Conservation (phyloP, 2,329 filamentous ascomycete genomes). For the Pestalotiopsis sp. region DNA sequence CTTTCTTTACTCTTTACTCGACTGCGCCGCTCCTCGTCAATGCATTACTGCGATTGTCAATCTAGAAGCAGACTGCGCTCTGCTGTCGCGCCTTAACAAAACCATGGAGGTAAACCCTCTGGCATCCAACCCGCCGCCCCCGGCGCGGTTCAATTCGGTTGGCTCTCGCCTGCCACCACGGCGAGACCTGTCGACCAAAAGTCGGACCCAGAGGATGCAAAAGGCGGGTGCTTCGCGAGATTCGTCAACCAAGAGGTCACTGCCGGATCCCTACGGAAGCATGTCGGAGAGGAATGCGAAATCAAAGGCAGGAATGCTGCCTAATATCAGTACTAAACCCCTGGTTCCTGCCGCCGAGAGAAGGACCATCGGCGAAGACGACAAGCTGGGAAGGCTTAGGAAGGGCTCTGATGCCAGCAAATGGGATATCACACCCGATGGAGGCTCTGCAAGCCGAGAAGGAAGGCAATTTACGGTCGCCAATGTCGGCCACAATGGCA, state of each 20-base stretch:
- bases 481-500: conserved; percentile 82
- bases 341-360: conserved; percentile 29
- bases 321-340: conserved; percentile 25
- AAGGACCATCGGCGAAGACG: conserved; percentile 28
- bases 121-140: conserved; percentile 25
- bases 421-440: conserved; percentile 62
- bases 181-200: conserved; percentile 20
- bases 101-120: conserved; percentile 31
- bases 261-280: conserved; percentile 17
- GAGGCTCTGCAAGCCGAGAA: conserved; percentile 62
- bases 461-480: conserved; percentile 77
- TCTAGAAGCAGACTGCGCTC: conserved; percentile 29
- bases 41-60: conserved; percentile 27
- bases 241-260: conserved; percentile 24
- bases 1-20: not conserved
- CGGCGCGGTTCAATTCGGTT: conserved; percentile 26
- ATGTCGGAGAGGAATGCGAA: conserved; percentile 19
- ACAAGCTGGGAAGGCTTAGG: conserved; percentile 38
- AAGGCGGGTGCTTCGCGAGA: conserved; percentile 21
- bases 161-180: conserved; percentile 23
- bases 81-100: conserved; percentile 30
- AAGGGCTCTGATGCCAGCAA: conserved; percentile 58
- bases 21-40: conserved; percentile 23
- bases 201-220: conserved; percentile 22
- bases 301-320: conserved; percentile 24